Evolutionary conservation across 768 basidiomycete species (phyloP).

Genomic region (Mycena venus): DNA sequence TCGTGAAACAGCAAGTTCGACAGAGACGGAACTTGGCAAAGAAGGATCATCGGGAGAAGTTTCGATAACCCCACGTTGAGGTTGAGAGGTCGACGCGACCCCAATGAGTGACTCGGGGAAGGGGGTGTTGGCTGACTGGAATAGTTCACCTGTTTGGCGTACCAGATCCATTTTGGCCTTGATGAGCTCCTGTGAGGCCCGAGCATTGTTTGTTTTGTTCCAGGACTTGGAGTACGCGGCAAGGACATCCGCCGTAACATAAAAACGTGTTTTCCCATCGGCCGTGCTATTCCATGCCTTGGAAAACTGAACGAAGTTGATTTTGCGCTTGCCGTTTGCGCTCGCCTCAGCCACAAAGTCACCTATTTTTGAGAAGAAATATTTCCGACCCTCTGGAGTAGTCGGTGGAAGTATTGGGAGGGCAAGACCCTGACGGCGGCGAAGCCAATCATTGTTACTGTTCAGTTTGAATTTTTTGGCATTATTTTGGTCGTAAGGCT

Average conservation of each 20-base stretch:
- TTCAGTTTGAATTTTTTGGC: neutral
- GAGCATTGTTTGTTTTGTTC: neutral
- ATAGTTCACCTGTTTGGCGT: neutral
- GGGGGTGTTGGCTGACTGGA: neutral
- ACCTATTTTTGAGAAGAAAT: constrained; percentile 1
- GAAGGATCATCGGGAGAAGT: neutral
- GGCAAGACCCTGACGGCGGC: constrained; percentile 10
- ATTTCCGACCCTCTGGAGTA: neutral
- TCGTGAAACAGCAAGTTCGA: neutral
- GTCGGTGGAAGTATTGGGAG: constrained; percentile 7
- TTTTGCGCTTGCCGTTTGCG: neutral
- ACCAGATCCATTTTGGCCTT: neutral
- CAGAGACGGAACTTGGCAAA: neutral
- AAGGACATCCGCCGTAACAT: neutral
- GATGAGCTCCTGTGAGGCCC: neutral
- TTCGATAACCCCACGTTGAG: neutral
- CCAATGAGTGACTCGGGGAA: neutral
- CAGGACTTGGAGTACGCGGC: neutral
- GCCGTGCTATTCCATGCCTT: constrained; percentile 14
- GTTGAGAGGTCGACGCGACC: neutral
- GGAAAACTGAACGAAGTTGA: constrained; percentile 8
- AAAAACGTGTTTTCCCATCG: constrained; percentile 11
- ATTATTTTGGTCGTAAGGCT: neutral
- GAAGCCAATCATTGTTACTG: constrained; percentile 9
- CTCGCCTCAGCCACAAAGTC: neutral